Evolutionary conservation across 306 rosid species (phyloP), one percentile per base, ranked within the genome.

Genomic region (Quercus suber): DNA sequence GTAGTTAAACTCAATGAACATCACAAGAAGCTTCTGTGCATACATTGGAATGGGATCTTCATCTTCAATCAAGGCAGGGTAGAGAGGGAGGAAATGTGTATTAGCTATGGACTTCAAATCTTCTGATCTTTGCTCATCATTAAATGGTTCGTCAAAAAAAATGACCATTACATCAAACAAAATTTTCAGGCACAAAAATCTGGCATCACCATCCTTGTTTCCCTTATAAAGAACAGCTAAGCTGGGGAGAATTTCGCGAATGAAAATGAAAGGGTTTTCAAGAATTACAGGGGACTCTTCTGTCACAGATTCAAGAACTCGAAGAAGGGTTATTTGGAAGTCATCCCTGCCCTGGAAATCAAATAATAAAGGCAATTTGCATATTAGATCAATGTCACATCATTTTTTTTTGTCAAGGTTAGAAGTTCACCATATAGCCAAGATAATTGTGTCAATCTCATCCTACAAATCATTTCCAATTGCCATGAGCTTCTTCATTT

Each of bases 21-120:
- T 95, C 86, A 95, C 98, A n/a, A 95, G 98, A 90, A 95, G 99
- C 86, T 93, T 95, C 78, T 91, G 98, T 21, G 98, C 98, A 52
- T 85, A 95, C 84, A 95, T 87, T 43, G 99, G 99, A 78, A 95
- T 93, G 67, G 98, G 98, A 77, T 95, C 97, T 87, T 93, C 98
- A 60, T 95, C 99, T 82, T 92, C 94, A 41, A 95, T 89, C 83
- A 95, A 82, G 85, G 91, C 84, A 3, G 97, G 99, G 88, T 93
- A 95, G 69, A 95, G 96, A 81, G 99, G 97, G 64, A 95, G 99
- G 78, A 95, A 95, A 74, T 76, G 84, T 67, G 88, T 79, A 69
- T 91, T 91, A 78, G 99, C 83, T 74, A 93, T 86, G 77, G 79
- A 83, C 70, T 84, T 93, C 86, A 93, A 87, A 85, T 91, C 96